Base-by-base conservation (phyloP, 108 stramenopile species). In the Stephanodiscus triporus region DNA sequence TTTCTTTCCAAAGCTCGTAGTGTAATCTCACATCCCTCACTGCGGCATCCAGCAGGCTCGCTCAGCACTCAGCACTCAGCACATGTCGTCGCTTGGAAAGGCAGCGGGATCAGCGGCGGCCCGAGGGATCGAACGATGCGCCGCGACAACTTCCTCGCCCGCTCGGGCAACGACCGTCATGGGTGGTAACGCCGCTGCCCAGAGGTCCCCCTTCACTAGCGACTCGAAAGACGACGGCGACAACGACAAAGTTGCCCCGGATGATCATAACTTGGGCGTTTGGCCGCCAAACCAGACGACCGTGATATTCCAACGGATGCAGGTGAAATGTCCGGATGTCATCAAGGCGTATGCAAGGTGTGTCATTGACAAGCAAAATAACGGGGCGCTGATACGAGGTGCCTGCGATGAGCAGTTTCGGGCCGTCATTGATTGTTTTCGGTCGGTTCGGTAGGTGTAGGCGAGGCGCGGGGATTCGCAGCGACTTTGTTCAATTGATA, bases 201-300 rank as follows among this genome's bases (percentile, higher is more conserved):
- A 49, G 19, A 36, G 24, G 16, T 27, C 59, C 17, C 16, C 59
- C 26, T 60, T 30, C 59, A 38, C 59, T 23, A 60, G 30, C 36
- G 14, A 37, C 2, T 30, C 59, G 17, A 26, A 29, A 2, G 55
- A 56, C 3, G 20, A 60, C 16, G 29, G 29, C 2, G 29, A 58
- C 30, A n/a, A 60, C 37, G 37, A 23, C 36, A 20, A 27, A 9
- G 30, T 36, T 37, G 36, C 32, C 3, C 36, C 36, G 6, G 30
- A n/a, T 14, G 59, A 60, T 20, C 36, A 60, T n/a, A 16, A 60
- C 26, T 32, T 38, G 20, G 14, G 8, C 9, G 9, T 49, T 22
- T 81, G 70, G 69, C 70, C 70, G 53, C 80, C 80, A 27, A 81
- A 75, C 60, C 80, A 75, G 71, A 71, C 74, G 43, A 81, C 80